Percentiles rank a stretch among this genome's conserved stretches.
These are phyloP conservation scores for Boletus huronensis DNA, from an alignment of 768 basidiomycete genomes.

Conservation along the genomic window DNA sequence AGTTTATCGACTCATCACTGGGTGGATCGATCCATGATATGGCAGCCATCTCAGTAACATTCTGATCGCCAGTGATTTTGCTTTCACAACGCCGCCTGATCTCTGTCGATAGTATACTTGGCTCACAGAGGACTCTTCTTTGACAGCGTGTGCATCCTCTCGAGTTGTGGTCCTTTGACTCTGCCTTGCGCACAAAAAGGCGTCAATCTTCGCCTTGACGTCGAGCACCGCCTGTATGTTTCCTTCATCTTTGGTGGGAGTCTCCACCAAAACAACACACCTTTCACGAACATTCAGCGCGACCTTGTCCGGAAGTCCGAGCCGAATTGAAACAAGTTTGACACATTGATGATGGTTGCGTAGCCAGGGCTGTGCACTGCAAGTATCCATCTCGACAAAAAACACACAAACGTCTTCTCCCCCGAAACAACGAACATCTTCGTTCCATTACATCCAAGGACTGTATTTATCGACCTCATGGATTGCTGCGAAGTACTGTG, in stretches of 20 bases:
- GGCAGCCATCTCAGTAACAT: no score
- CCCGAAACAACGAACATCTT: background rate
- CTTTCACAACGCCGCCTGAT: background rate
- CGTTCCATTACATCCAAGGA: background rate
- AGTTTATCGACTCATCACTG: no score
- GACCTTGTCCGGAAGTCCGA: background rate
- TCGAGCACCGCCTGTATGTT: no score
- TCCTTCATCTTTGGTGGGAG: no score
- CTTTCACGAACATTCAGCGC: no score
- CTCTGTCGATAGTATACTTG: background rate
- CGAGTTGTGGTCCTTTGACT: background rate
- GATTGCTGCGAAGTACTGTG: conserved; percentile 26
- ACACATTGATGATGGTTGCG: no score
- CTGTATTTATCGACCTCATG: conserved; percentile 6
- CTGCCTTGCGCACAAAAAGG: no score
- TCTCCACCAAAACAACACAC: no score
- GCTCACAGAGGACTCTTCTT: background rate
- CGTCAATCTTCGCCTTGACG: background rate
- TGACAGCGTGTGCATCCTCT: background rate
- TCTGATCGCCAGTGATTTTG: background rate
- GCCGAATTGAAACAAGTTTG: background rate
- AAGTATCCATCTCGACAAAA: background rate
- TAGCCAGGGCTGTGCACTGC: background rate
- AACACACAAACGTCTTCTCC: background rate
- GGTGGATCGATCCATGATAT: no score